Conservation (phyloP, 768 basidiomycete species). For the Rhodotorula toruloides region DNA sequence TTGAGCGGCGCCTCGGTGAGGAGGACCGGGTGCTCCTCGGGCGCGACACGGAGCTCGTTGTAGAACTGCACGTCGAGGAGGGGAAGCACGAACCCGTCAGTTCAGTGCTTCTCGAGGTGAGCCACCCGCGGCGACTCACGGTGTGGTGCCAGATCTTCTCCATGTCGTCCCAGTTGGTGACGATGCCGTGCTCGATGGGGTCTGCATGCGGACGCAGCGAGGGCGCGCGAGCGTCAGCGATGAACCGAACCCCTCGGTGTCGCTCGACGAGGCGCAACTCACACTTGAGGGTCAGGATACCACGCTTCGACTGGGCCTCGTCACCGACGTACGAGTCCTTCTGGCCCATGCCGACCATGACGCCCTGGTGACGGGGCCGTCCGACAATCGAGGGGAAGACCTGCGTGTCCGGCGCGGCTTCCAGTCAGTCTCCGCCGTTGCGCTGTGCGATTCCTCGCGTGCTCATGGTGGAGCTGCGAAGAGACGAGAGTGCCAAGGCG, state of each 20-base stretch:
- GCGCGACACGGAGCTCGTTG: slow-evolving; percentile 88
- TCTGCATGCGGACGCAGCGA: slow-evolving; percentile 49
- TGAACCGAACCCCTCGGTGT: not conserved
- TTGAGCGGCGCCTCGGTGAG: slow-evolving; percentile 88
- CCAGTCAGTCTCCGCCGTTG: not conserved
- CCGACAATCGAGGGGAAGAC: slow-evolving; percentile 71
- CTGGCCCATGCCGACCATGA: slow-evolving; percentile 95
- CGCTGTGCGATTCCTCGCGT: too few relatives aligned
- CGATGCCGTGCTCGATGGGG: slow-evolving; percentile 88
- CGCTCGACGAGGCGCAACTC: not conserved
- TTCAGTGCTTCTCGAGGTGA: not conserved
- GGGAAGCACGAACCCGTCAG: not conserved
- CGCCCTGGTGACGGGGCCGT: slow-evolving; percentile 87
- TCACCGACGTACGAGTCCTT: slow-evolving; percentile 96
- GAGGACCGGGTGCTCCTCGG: slow-evolving; percentile 86
- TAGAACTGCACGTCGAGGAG: slow-evolving; percentile 56
- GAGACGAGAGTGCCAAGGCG: too few relatives aligned
- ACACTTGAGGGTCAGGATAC: slow-evolving; percentile 78
- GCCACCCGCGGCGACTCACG: slow-evolving; percentile 3
- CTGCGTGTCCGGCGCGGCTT: slow-evolving; percentile 33
- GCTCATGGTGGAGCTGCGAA: too few relatives aligned
- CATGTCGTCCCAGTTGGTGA: slow-evolving; percentile 99
- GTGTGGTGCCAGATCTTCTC: slow-evolving; percentile 77
- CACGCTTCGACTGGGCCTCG: slow-evolving; percentile 89
- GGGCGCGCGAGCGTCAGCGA: not conserved